phyloP scores from a whole-genome alignment of 768 basidiomycete genomes.

The Mycena crocata region DNA sequence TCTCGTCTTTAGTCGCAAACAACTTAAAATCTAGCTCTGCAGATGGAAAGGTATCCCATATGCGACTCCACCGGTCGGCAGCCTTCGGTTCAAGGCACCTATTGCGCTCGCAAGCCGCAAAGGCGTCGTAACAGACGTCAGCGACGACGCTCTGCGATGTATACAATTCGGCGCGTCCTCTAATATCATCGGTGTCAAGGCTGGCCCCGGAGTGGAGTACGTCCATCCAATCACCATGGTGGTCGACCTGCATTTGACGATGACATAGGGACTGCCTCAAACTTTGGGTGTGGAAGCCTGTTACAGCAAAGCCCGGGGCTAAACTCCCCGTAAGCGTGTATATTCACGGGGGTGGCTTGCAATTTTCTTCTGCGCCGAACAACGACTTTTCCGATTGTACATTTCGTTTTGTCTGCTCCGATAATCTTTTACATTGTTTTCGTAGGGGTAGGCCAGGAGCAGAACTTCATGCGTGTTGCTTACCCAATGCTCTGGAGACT shows the following conservation, averaged over 20 bases:
- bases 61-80: neutral
- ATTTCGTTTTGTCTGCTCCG: neutral
- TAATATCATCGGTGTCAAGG: neutral
- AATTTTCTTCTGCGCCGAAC: neutral
- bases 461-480: neutral
- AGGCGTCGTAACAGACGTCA: neutral
- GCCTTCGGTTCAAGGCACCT: neutral
- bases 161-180: neutral
- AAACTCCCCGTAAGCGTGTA: neutral
- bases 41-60: neutral
- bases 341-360: neutral
- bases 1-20: neutral
- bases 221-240: neutral
- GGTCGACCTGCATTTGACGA: neutral
- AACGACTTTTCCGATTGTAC: neutral
- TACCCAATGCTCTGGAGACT: neutral
- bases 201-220: neutral
- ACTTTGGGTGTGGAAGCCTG: neutral
- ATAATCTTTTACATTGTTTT: neutral
- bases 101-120: neutral
- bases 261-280: neutral
- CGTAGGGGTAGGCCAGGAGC: neutral
- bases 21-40: neutral
- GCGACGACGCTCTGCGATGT: neutral
- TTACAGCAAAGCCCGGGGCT: neutral